Base-by-base conservation (phyloP, 2,329 filamentous ascomycete species). In the Penicillium occitanis region DNA sequence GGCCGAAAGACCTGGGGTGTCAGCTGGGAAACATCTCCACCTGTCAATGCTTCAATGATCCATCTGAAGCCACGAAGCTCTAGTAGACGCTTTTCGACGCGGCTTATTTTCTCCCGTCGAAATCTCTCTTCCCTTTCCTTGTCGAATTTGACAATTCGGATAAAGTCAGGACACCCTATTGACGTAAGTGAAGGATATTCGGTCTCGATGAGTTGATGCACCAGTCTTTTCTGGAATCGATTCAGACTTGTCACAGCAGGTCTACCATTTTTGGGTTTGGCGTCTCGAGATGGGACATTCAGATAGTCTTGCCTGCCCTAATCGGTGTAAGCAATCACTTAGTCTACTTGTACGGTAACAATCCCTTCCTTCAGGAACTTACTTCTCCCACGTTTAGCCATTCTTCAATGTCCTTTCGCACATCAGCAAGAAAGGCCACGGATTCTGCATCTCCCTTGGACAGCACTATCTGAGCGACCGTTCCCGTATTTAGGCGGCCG, bases 151-250 rank as follows among this genome's bases (percentile, higher is more conserved):
- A 79, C 72, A 42, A 84, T 75, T 62, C 80, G 79, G 4, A 83
- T 71, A 67, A 80, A 82, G 14, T 73, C 71, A 8, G 72, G 67
- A 63, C 74, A 76, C 13, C 76, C 73, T 13, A 78, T 72, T 2
- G 80, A 77, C 37, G 77, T 77, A 53, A 83, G 69, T 25, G 68
- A 70, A 1, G 80, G 79, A 64, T 79, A 91, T 69, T 90, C 88
- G 14, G 82, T 83, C 13, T 86, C 82, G n/a, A 91, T 82, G 13
- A 90, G 79, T 70, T 90, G 88, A 71, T 91, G 86, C 0, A 91
- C 82, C 5, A 91, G 79, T 40, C 87, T 82, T 73, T 88, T 87
- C 72, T 91, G 88, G 70, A 86, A 90, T 0, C 83, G 81, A 67
- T 83, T 87, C 30, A 88, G 72, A 0, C 65, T 66, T 4, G 61